Base-by-base conservation (phyloP, 164 flowering plant species). In the Chimonanthus salicifolius region DNA sequence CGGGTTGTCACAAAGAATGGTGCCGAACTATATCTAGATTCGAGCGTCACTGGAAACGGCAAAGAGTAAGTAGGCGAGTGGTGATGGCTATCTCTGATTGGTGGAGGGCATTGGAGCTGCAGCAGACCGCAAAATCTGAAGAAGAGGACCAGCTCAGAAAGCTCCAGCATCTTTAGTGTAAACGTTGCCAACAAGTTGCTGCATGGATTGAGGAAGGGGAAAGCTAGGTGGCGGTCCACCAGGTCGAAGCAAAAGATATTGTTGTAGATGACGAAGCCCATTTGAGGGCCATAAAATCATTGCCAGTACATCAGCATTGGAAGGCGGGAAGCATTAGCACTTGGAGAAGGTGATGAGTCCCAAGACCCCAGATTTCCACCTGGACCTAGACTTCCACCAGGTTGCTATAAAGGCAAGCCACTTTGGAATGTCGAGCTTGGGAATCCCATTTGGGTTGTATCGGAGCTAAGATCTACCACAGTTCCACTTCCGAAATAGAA, bases 291-390 rank as follows among this genome's bases (percentile, higher is more conserved):
- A 84, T 90, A 93, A 71, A 75, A 89, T 69, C 97, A 95, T 80
- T 80, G 97, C 95, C 97, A 90, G 72, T 93, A 89, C 94, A 91
- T 91, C 10, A 58, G 94, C 90, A 91, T 82, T 3, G 92, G 82
- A 78, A 89, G 82, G 3, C 91, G 89, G 75, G 81, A 70, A 33
- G 88, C 88, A 82, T 84, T 88, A 74, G 86, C 83, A 78, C 67
- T 83, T 64, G 89, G 87, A 71, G 82, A 76, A 51, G 88, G 88
- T 69, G 98, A 77, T 71, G 94, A 84, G 7, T 91, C 90, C 95
- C 94, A 90, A 4, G 65, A 62, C 65, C 33, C 33, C 2, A 33
- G 33, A 33, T 33, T 33, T 33, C 33, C 1, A 33, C 33, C 1
- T 33, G 33, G 33, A 33, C 65, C 65, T 18, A 88, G 50, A 80